Evolutionary conservation across 805 yeast species (phyloP).

Genomic region (Candida adriatica): DNA sequence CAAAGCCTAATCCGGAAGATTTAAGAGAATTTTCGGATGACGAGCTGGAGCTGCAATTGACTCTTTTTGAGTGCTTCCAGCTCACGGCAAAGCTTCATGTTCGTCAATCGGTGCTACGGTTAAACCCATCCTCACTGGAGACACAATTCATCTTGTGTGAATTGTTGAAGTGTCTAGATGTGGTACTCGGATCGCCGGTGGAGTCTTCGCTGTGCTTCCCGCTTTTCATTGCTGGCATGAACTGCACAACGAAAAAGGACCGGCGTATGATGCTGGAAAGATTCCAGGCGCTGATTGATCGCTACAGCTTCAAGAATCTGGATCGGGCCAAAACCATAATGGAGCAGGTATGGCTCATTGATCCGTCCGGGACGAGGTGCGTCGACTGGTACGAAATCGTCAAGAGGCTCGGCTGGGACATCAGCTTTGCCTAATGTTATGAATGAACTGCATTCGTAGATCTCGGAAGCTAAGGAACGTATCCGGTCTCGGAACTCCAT

Average conservation of each 20-base stretch:
- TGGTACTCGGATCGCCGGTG: conserved; percentile 56
- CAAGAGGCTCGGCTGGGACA: conserved; percentile 65
- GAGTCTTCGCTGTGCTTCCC: conserved; percentile 75
- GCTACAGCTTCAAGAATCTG: conserved; percentile 65
- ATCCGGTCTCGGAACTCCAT: no score
- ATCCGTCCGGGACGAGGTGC: conserved; percentile 45
- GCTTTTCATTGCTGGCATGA: conserved; percentile 69
- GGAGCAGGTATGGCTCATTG: conserved; percentile 37
- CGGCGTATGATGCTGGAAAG: conserved; percentile 44
- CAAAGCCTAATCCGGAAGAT: conserved; percentile 47
- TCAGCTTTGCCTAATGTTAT: conserved; percentile 61
- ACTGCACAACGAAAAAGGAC: conserved; percentile 47
- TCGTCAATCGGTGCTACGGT: conserved; percentile 53
- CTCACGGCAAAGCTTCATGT: conserved; percentile 61
- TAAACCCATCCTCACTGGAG: conserved; percentile 57
- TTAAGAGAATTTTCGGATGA: conserved; percentile 31
- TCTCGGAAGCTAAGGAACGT: no score
- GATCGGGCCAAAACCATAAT: conserved; percentile 34
- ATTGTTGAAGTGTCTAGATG: conserved; percentile 49
- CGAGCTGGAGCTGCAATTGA: conserved; percentile 60
- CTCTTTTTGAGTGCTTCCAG: conserved; percentile 67
- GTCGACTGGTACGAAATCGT: conserved; percentile 72
- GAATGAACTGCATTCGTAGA: no score
- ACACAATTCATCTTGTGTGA: conserved; percentile 52
- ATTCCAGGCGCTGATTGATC: conserved; percentile 46